These are phyloP conservation scores for Ambrosiella cleistominuta DNA, from an alignment of 2,329 filamentous ascomycete genomes.

Conservation along the genomic window DNA sequence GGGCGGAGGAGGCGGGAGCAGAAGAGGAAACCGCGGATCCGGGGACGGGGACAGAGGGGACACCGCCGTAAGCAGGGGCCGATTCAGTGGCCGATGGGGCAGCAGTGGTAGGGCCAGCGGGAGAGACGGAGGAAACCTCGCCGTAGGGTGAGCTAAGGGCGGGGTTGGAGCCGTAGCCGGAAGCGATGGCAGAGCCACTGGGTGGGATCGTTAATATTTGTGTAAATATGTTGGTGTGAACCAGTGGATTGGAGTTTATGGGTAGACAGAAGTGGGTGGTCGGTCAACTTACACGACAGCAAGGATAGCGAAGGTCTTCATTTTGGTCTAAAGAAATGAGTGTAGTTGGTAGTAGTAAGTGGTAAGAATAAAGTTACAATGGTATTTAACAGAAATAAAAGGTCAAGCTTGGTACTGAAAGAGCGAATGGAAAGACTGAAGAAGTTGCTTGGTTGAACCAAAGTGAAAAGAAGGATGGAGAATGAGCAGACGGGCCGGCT, in stretches of 20 bases:
- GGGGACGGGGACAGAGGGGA: background rate
- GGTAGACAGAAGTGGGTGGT: background rate
- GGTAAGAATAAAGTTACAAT: background rate
- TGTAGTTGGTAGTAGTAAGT: background rate
- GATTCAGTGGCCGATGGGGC: background rate
- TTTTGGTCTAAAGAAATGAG: conserved; percentile 1
- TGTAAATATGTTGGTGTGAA: background rate
- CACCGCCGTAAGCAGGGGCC: background rate
- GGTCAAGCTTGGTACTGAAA: background rate
- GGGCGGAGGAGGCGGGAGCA: background rate
- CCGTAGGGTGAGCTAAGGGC: background rate
- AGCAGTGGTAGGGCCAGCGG: background rate
- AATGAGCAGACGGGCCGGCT: background rate
- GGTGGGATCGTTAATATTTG: background rate
- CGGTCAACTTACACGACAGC: conserved; percentile 3
- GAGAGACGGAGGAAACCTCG: background rate
- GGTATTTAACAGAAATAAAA: background rate
- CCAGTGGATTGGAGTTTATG: background rate
- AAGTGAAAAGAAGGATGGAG: background rate
- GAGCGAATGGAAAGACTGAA: background rate
- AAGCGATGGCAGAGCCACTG: conserved; percentile 8
- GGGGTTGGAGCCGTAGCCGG: conserved; percentile 5
- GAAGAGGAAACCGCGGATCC: background rate
- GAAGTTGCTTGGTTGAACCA: background rate
- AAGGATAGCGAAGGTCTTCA: conserved; percentile 10